These are phyloP conservation scores for Xylaria acuta DNA, from an alignment of 495 filamentous ascomycete species.

Conservation along the genomic window DNA sequence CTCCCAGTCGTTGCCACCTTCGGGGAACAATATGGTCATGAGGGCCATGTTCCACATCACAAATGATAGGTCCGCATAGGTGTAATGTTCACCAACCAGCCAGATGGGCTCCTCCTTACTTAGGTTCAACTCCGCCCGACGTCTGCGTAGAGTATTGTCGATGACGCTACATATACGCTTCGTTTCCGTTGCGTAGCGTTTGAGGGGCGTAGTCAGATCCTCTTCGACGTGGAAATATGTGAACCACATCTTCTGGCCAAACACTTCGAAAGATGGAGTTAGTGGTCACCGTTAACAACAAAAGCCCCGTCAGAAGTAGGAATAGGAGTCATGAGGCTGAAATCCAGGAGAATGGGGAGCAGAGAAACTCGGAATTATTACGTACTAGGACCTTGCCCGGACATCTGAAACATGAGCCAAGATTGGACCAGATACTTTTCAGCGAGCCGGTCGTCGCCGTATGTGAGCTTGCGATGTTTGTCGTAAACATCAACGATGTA, in stretches of 20 bases:
- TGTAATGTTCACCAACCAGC: constrained; percentile 65
- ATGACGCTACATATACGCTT: constrained; percentile 66
- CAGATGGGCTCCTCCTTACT: constrained; percentile 54
- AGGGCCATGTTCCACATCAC: constrained; percentile 57
- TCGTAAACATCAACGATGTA: constrained; percentile 73
- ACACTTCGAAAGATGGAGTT: constrained; percentile 35
- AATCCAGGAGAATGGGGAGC: not conserved
- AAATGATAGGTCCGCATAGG: constrained; percentile 66
- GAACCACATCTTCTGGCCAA: constrained; percentile 61
- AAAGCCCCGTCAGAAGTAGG: not conserved
- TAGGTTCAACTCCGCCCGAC: constrained; percentile 38
- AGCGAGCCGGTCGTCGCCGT: constrained; percentile 47
- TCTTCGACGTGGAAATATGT: constrained; percentile 60
- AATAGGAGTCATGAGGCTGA: not conserved
- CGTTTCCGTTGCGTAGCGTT: constrained; percentile 67
- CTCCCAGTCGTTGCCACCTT: constrained; percentile 24
- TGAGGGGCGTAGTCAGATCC: constrained; percentile 58
- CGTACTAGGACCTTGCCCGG: constrained; percentile 67
- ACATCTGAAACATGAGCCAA: constrained; percentile 72
- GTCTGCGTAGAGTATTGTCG: constrained; percentile 54
- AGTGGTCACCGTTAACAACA: not conserved
- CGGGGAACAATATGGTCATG: constrained; percentile 18
- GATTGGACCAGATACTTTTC: constrained; percentile 53
- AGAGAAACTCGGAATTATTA: not conserved
- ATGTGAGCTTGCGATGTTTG: constrained; percentile 61